Conservation (phyloP, 306 rosid genomes). For the Prunus armeniaca region DNA sequence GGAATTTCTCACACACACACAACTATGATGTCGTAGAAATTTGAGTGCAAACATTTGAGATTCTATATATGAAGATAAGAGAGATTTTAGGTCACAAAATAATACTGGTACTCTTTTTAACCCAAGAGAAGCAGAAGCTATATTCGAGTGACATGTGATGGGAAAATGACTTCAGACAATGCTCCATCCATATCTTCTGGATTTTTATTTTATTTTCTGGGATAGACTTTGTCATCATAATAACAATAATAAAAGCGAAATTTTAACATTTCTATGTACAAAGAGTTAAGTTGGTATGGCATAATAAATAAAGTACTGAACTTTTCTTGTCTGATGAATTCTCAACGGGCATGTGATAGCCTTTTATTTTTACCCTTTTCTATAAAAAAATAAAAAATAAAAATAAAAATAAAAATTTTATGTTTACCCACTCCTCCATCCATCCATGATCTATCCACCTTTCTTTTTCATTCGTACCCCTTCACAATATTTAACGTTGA, state of each 20-base stretch:
- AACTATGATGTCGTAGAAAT: fast-evolving
- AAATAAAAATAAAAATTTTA: neutral
- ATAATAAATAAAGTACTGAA: neutral
- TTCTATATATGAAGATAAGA: neutral
- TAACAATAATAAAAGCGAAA: slow-evolving; percentile 3
- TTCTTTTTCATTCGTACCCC: slow-evolving; percentile 6
- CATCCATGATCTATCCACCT: neutral
- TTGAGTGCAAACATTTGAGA: neutral
- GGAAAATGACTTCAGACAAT: slow-evolving; percentile 22
- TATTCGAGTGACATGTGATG: slow-evolving; percentile 15
- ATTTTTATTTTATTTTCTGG: slow-evolving; percentile 11
- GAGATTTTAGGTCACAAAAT: neutral
- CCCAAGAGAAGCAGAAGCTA: neutral
- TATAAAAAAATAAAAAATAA: too few relatives aligned
- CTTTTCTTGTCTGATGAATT: neutral
- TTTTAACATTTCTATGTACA: slow-evolving; percentile 1
- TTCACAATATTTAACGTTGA: slow-evolving; percentile 7
- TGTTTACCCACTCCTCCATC: neutral
- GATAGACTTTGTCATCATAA: slow-evolving; percentile 13
- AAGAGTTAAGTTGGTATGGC: neutral
- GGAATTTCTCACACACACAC: too few relatives aligned
- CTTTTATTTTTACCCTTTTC: too few relatives aligned
- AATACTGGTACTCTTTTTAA: neutral
- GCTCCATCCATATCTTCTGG: slow-evolving; percentile 14
- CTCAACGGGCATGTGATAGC: neutral